Percentiles rank a stretch among this genome's conserved stretches.
These are phyloP conservation scores for Schizopora paradoxa DNA, from an alignment of 1,284 basidiomycete species.

Conservation along the genomic window DNA sequence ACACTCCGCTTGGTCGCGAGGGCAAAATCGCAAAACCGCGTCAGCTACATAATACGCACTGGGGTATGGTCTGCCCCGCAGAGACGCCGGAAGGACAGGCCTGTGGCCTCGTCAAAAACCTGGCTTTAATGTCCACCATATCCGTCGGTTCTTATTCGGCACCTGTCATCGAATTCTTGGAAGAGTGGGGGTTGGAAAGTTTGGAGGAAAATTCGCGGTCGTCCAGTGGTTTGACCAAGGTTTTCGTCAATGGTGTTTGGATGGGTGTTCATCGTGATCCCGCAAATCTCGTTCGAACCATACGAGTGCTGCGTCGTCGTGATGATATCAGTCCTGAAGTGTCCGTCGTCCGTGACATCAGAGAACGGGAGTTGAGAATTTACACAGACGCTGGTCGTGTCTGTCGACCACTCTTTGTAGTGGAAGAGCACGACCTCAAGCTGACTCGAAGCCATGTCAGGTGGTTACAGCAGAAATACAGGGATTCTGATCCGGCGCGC, in stretches of 20 bases:
- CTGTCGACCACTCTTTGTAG: constrained; percentile 95
- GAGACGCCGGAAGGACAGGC: constrained; percentile 99
- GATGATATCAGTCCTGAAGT: constrained; percentile 97
- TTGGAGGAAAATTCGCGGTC: constrained; percentile 88
- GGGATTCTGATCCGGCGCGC: constrained; percentile 49
- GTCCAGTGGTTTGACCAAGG: constrained; percentile 83
- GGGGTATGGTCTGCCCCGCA: constrained; percentile 99
- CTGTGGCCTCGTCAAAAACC: constrained; percentile 98
- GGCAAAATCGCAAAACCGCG: constrained; percentile 99
- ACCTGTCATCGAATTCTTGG: constrained; percentile 97
- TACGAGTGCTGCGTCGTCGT: constrained; percentile 88
- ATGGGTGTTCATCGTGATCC: constrained; percentile 99
- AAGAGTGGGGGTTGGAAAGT: constrained; percentile 96
- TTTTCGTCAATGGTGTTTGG: constrained; percentile 99
- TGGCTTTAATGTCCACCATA: constrained; percentile 96
- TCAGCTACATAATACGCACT: constrained; percentile 98
- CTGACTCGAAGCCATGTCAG: constrained; percentile 84
- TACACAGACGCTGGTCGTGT: constrained; percentile 98
- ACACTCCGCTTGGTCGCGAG: constrained; percentile 96
- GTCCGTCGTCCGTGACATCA: constrained; percentile 94
- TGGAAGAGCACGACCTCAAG: constrained; percentile 83
- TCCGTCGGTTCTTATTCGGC: constrained; percentile 96
- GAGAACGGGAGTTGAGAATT: constrained; percentile 90
- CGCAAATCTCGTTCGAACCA: constrained; percentile 85
- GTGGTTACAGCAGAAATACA: constrained; percentile 53